Base-by-base conservation (phyloP, 805 yeast species). In the Candida endomychidarum region DNA sequence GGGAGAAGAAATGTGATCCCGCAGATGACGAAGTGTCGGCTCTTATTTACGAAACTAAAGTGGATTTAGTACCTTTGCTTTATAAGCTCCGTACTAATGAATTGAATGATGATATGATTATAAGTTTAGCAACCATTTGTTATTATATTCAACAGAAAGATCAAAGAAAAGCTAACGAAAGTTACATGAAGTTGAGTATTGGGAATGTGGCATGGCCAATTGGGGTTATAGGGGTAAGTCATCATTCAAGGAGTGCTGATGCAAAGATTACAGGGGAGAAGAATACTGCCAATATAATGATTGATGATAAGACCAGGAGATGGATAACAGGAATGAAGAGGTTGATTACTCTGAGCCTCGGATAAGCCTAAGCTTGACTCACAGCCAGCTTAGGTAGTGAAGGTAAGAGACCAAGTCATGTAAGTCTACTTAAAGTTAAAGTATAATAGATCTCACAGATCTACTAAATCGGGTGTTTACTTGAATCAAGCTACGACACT, bases 141-240 rank as follows among this genome's bases (percentile, higher is more conserved):
- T 69, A 74, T 47, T 72, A 81, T 50, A 40, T 85, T n/a, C 95
- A 87, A 57, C 53, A 61, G 8, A 52, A 57, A 11, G 72, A 79
- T 24, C 79, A 58, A 48, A 54, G 57, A 25, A 63, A 63, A 37
- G 87, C 91, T 4, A 76, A 76, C 43, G 86, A 86, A 51, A 69
- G 80, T 18, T 88, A 88, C 51, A 64, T 87, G 68, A 75, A 82
- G 46, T 62, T 88, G 42, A 82, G 91, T 53, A 82, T 88, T 12
- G 96, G 96, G 1, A 86, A 86, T 50, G 87, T 84, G 2, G 90
- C 93, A 4, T 88, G 95, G 95, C 96, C 96, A 2, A 83, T 87
- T 48, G 96, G 96, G 19, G 85, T 88, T 10, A 67, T 79, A 6
- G 77, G 77, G 41, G 83, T 88, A 11, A 88, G 93, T 35, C 86